These are phyloP conservation scores for Polychytrium aggregatum DNA, from an alignment of 192 early-diverging fungal genomes.

Conservation along the genomic window DNA sequence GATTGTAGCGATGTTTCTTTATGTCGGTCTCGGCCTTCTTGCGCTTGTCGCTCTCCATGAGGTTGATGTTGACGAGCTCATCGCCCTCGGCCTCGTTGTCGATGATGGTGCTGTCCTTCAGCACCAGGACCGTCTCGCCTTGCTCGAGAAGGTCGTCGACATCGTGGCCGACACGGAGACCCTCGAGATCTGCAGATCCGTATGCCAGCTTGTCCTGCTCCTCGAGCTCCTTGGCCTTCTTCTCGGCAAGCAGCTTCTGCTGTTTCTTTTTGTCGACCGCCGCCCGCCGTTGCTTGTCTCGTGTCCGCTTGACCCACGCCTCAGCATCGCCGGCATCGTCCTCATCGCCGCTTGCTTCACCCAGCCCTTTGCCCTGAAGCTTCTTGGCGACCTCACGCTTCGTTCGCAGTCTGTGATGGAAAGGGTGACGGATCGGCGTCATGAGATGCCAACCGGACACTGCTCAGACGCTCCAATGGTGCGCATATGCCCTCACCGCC, in stretches of 20 bases:
- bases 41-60: conserved; percentile 56
- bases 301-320: conserved; percentile 51
- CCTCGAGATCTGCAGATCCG: conserved; percentile 45
- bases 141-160: conserved; percentile 54
- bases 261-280: conserved; percentile 31
- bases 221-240: conserved; percentile 22
- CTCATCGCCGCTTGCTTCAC: conserved; percentile 44
- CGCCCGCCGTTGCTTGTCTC: conserved; percentile 33
- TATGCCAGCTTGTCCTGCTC: conserved; percentile 15
- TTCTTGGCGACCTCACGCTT: conserved; percentile 35
- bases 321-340: conserved; percentile 40
- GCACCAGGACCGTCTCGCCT: conserved; percentile 69
- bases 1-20: conserved; percentile 50
- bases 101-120: conserved; percentile 74
- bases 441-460: neutral
- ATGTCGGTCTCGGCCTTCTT: conserved; percentile 67
- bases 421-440: neutral
- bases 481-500: too few species aligned
- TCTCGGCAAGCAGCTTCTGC: conserved; percentile 16
- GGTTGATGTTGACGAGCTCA: conserved; percentile 55
- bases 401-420: conserved; percentile 22
- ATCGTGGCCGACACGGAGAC: conserved; percentile 64
- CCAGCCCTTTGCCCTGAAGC: conserved; percentile 50
- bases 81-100: conserved; percentile 53
- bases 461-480: neutral